A percentile compares a stretch with the other conserved stretches of the same genome.
Conservation (phyloP, 2,329 filamentous ascomycete species). For the Westerdykella aurantiaca region DNA sequence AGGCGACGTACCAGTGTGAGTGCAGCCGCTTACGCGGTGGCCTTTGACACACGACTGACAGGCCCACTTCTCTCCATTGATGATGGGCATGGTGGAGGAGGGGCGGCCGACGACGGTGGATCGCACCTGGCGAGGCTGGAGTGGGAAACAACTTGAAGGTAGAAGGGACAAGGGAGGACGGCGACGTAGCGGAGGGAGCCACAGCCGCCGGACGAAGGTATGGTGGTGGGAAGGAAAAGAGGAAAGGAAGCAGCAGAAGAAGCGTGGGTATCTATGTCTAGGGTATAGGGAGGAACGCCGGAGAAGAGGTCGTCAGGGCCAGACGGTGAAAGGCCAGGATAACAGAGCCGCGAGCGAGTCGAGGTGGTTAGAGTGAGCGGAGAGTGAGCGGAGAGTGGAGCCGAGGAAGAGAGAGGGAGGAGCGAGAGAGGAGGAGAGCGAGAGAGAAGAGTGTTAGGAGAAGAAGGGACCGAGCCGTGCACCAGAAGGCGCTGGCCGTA, state of each 20-base stretch:
- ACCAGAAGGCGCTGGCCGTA: conserved; percentile 39
- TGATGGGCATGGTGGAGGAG: conserved; percentile 4
- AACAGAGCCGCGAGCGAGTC: conserved; percentile 23
- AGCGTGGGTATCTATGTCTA: conserved; percentile 33
- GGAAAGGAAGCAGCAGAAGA: background rate
- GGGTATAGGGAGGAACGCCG: conserved; percentile 31
- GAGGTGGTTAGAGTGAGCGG: conserved; percentile 22
- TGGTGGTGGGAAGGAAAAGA: background rate
- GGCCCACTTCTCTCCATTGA: conserved; percentile 88
- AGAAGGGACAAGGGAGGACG: conserved; percentile 5
- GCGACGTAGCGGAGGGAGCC: conserved; percentile 1
- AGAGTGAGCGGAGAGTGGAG: conserved; percentile 25
- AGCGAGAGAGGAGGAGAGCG: conserved; percentile 11
- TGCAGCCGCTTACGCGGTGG: conserved; percentile 97
- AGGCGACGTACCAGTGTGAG: conserved; percentile 69
- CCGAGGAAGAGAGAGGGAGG: conserved; percentile 3
- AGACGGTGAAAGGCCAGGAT: conserved; percentile 17
- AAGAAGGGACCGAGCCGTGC: conserved; percentile 34
- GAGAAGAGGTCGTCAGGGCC: conserved; percentile 9
- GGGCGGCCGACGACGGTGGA: conserved; percentile 19
- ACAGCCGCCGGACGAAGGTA: conserved; percentile 7
- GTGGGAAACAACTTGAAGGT: conserved; percentile 2
- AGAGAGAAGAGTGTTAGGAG: conserved; percentile 1
- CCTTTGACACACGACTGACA: conserved; percentile 97
- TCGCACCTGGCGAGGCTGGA: conserved; percentile 18